Percentiles rank a stretch among this genome's conserved stretches.
These are phyloP conservation scores for Bjerkandera adusta DNA, from an alignment of 1,284 basidiomycete species.

Conservation along the genomic window DNA sequence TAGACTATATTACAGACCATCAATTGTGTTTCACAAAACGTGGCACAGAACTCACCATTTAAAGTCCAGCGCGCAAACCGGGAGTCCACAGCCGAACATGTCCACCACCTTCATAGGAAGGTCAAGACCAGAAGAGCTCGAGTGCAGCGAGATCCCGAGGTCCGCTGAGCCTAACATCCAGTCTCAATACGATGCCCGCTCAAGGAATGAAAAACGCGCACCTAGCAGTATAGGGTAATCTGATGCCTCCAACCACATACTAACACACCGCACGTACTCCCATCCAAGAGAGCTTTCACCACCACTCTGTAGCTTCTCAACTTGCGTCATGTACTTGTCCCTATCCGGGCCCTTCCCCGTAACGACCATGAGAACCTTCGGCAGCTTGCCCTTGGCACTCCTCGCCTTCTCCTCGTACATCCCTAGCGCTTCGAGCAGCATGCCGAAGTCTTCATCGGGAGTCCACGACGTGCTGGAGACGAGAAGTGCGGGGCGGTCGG, in stretches of 20 bases:
- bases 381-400: conserved; percentile 42
- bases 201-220: conserved; percentile 24
- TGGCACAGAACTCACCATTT: conserved; percentile 57
- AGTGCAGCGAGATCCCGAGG: conserved; percentile 89
- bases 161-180: conserved; percentile 76
- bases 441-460: conserved; percentile 91
- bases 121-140: conserved; percentile 88
- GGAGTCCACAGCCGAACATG: conserved; percentile 96
- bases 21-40: conserved; percentile 5
- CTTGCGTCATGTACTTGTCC: conserved; percentile 68
- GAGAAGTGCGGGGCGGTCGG: conserved; percentile 81
- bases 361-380: conserved; percentile 80
- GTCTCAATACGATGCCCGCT: background rate
- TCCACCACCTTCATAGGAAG: conserved; percentile 99
- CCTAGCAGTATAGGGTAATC: conserved; percentile 87
- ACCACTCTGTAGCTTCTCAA: conserved; percentile 49
- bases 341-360: conserved; percentile 91
- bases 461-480: conserved; percentile 98
- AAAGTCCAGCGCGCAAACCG: conserved; percentile 90
- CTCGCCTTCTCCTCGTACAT: conserved; percentile 67
- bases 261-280: conserved; percentile 82
- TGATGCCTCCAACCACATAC: conserved; percentile 83
- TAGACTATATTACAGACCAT: conserved; percentile 61
- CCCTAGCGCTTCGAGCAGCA: conserved; percentile 74
- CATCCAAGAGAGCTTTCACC: conserved; percentile 41